Base-by-base conservation (phyloP, 257 asterid species). In the Solanum phureja region DNA sequence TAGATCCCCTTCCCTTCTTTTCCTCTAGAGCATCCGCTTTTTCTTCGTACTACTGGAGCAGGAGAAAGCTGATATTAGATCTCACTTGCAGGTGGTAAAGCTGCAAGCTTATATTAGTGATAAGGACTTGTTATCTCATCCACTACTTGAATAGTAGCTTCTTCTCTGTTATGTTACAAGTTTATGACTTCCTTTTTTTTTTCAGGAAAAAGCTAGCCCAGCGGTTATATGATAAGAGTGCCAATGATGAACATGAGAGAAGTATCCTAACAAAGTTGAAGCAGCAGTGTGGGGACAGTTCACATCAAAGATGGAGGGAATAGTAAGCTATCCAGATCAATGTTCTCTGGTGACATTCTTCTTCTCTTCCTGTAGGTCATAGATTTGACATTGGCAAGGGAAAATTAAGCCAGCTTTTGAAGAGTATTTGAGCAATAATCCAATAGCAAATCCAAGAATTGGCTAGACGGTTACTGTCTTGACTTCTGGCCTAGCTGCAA, bases 251-350 rank as follows among this genome's bases (percentile, higher is more conserved):
- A 89, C 99, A 97, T 85, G 99, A 97, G 91, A 93, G 99, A 91
- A 96, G 99, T 89, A 97, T 97, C 86, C 90, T 97, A 46, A 97
- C 99, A 89, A 97, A 96, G 92, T 86, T 97, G 95, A 97, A 97
- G 94, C 99, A 97, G 91, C 99, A 97, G 91, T 96, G 98, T 87
- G 98, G 99, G 69, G 98, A 82, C 99, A 97, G 74, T 97, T 97
- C 89, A 96, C 99, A 8, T 97, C 99, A 37, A 97, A 97, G 95
- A 97, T 97, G 99, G 99, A 97, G 94, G 98, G 99, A 83, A 97
- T 97, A 98, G 99, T 97, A 60, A 90, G 98, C 87, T 88, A 31
- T 87, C 62, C 60, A 75, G 83, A 88, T 79, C 23, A 74, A 27
- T 52, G 40, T 87, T 68, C 40, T 88, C 68, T 75, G 10, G 66